Evolutionary conservation across 441 rosid genomes (phyloP), one percentile per base, ranked within the genome.

Genomic region (Hura crepitans): DNA sequence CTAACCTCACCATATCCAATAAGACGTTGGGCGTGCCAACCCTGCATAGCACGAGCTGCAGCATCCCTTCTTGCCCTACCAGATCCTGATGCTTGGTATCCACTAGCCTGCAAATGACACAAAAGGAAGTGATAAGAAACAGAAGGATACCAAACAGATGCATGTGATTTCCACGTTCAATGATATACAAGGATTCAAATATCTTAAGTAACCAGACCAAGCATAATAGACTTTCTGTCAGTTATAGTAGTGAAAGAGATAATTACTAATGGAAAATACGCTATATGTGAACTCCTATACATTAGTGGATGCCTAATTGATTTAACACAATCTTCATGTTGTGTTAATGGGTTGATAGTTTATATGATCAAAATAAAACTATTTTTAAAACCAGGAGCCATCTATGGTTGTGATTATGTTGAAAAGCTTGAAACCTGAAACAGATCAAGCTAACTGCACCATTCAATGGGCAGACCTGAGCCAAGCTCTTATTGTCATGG

Each of bases 1-100:
- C 77, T 69, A 78, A 79, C 84, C 78, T 92, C 96, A 58, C 84
- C 97, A 82, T 81, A 74, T 78, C 87, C 97, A 78, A 67, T 81
- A 77, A 82, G 81, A 75, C 88, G 89, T 65, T 90, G 91, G 6
- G 93, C 83, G 72, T 90, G 93, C 97, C 93, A 92, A 80, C 94
- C 89, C 79, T 91, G 92, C 98, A 86, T 89, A 63, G 97, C 97
- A 80, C 96, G 96, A 65, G 90, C 85, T 70, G 96, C 93, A 78
- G 96, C 84, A 85, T 84, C 91, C 75, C 97, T 83, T 33, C 88
- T 82, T 75, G 87, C 91, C 77, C 96, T 83, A 56, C 90, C 88
- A 66, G 90, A 84, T 70, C 90, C 90, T 51, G 88, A 50, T 47
- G 85, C 76, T 78, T 83, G 91, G 80, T 76, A 78, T 72, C 81